Evolutionary conservation across 2,329 filamentous ascomycete genomes (phyloP).

Genomic region (Alternaria sp.): DNA sequence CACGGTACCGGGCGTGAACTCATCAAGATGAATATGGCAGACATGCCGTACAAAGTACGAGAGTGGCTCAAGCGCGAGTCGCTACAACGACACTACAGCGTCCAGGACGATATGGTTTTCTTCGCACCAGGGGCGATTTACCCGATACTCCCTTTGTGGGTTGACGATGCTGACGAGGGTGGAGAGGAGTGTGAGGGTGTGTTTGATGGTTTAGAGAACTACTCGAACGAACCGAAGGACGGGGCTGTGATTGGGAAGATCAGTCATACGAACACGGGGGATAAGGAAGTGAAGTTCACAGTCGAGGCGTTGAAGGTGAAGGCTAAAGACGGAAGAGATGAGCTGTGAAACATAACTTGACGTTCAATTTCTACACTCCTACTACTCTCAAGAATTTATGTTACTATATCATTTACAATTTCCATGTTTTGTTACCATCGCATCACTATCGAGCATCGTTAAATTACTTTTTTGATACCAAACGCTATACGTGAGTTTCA

Average conservation of each 20-base stretch:
- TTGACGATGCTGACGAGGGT: constrained; percentile 53
- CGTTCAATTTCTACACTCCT: background rate
- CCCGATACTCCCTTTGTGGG: constrained; percentile 61
- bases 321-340: constrained; percentile 30
- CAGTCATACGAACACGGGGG: constrained; percentile 30
- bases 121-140: constrained; percentile 65
- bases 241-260: constrained; percentile 44
- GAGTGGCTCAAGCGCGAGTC: constrained; percentile 61
- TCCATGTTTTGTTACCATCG: background rate
- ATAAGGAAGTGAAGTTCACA: constrained; percentile 43
- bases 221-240: constrained; percentile 40
- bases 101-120: constrained; percentile 57
- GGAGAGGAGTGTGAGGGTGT: constrained; percentile 51
- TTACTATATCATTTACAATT: background rate
- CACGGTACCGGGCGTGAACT: constrained; percentile 61
- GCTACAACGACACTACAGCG: constrained; percentile 51
- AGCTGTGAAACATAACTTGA: constrained; percentile 29
- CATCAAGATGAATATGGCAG: constrained; percentile 58
- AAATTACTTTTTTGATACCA: background rate
- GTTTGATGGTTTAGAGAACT: constrained; percentile 45
- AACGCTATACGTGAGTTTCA: background rate
- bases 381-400: background rate
- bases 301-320: constrained; percentile 43
- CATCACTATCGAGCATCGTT: background rate
- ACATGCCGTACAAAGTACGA: constrained; percentile 53